Evolutionary conservation across 768 basidiomycete species (phyloP), one percentile per base, ranked within the genome.

Genomic region (Pleurotus cornucopiae): DNA sequence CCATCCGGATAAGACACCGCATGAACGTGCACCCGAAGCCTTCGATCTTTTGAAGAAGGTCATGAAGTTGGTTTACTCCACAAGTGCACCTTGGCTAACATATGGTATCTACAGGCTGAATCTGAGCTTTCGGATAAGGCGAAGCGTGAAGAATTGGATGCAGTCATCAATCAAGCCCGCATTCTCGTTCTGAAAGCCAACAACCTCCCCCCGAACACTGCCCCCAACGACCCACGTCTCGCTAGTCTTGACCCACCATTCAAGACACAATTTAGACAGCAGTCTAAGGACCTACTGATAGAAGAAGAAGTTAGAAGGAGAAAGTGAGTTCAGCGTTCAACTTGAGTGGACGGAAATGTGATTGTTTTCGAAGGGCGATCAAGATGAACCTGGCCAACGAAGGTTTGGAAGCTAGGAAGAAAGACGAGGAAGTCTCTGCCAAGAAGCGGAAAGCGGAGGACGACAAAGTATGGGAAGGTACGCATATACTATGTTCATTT

Each of bases 1-100:
- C 66, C 97, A 99, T 79, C 97, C 97, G 59, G 97, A 99, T 78
- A 99, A 98, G 80, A 89, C 89, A 64, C 76, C 90, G 67, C 92
- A 97, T 73, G 77, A 82, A 25, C 83, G 85, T 64, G 91, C 92
- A 49, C 88, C 92, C 63, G 92, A 97, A 72, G 94, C 94, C 1
- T 97, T 97, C 67, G 94, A 96, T 69, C 66, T 93, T 34, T 78
- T 97, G 46, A 97, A 97, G 77, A 96, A 97, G 84, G 92, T 89
- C 49, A 9, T 71, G 60, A 37, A 18, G 23, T 34, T 52, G 30
- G n/a, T 18, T 18, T 14, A n/a, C 26, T 18, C 14, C 20, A 2
- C 13, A 30, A 14, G 48, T 18, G 7, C 45, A 4, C 20, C 16
- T 14, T 49, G 5, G 40, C 30, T 38, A 12, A 16, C 11, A 46